Evolutionary conservation across 306 rosid species (phyloP), one percentile per base, ranked within the genome.

Genomic region (Corylus americana): DNA sequence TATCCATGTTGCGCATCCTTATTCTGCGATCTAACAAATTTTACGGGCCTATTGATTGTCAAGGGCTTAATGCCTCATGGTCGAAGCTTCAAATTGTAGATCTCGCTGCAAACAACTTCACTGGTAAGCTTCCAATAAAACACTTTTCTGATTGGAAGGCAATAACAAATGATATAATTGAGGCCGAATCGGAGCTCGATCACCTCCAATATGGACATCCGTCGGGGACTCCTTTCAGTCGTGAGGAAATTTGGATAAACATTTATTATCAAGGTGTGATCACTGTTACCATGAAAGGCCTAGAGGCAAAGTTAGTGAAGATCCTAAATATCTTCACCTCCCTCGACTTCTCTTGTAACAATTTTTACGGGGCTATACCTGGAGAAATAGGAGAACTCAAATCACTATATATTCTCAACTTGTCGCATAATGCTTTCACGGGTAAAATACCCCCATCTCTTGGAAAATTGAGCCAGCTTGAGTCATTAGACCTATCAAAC

Each of bases 271-370:
- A 44, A 17, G 90, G 86, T 63, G 16, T 73, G 29, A 77, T 87
- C 35, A 76, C 73, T 20, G 51, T 87, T 12, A 77, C 83, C 49
- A 54, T 13, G 59, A 92, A 87, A 73, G 90, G 88, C 70, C 7
- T 2, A 1, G 54, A 37, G 22, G 1, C 70, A 51, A 54, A 39
- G 18, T 27, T 91, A 8, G 64, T 3, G 8, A 87, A 77, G 74
- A 89, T 87, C 67, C 66, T 86, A 8, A 86, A 83, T 0, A 39
- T 76, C 59, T 78, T 77, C 8, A 42, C 1, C 45, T 42, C 45
- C 1, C 50, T 90, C 4, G 97, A 89, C 59, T 45, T 92, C 58
- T 90, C 94, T 16, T 70, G 71, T 31, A 90, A 90, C 77, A 54
- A 71, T 8, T 75, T 88, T 27, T 55, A 71, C 3, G 94, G 87